Percentiles rank a stretch among this genome's conserved stretches.
These are phyloP conservation scores for Penicillium italicum DNA, from an alignment of 2,329 filamentous ascomycete genomes.

Conservation along the genomic window DNA sequence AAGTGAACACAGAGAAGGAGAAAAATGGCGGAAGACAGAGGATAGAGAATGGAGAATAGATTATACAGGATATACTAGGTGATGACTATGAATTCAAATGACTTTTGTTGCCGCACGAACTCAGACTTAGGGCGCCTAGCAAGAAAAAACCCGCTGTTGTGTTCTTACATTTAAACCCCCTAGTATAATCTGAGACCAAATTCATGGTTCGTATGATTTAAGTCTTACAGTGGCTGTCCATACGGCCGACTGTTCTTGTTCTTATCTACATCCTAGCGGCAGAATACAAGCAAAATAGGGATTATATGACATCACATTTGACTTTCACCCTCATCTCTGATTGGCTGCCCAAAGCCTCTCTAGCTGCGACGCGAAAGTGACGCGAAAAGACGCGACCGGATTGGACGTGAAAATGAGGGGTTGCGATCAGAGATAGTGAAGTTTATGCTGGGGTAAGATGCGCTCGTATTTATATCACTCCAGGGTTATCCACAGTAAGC, in stretches of 20 bases:
- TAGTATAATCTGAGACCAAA: too few relatives aligned
- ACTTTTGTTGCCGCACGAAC: not conserved
- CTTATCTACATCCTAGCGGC: not conserved
- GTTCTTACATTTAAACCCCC: too few relatives aligned
- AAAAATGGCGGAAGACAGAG: too few relatives aligned
- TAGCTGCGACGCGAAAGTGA: slow-evolving; percentile 12
- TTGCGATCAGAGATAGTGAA: not conserved
- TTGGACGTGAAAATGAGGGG: slow-evolving; percentile 2
- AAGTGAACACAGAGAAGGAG: not conserved
- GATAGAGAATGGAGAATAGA: not conserved
- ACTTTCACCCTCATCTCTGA: not conserved
- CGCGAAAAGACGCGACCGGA: slow-evolving; percentile 8
- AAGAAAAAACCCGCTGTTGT: too few relatives aligned
- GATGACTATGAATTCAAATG: not conserved
- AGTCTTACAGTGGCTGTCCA: too few relatives aligned
- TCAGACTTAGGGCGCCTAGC: too few relatives aligned
- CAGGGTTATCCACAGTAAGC: not conserved
- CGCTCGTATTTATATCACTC: not conserved
- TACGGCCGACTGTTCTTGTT: too few relatives aligned
- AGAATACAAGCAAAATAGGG: not conserved
- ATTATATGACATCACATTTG: not conserved
- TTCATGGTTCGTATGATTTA: too few relatives aligned
- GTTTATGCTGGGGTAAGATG: not conserved
- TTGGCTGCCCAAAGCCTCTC: not conserved
- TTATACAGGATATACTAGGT: not conserved